Conservation (phyloP, 306 rosid species). For the Prunus mongolica region DNA sequence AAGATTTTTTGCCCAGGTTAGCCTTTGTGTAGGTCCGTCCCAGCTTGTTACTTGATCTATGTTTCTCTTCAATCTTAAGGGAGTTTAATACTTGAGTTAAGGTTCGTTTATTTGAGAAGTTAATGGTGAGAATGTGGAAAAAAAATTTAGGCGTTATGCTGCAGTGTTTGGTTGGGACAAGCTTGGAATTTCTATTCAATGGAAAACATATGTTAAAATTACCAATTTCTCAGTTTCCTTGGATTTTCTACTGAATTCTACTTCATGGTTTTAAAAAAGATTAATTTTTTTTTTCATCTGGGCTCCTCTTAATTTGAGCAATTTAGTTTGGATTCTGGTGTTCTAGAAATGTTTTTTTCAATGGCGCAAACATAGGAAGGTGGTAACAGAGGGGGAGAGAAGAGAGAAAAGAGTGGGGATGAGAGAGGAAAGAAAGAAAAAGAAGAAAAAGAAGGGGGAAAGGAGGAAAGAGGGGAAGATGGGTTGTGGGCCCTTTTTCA, state of each 20-base stretch:
- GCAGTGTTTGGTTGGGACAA: background rate
- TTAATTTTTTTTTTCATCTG: background rate
- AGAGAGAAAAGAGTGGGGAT: too few species aligned
- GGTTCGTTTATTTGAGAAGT: background rate
- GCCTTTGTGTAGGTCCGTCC: too few species aligned
- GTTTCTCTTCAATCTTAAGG: too few species aligned
- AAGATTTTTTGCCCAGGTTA: too few species aligned
- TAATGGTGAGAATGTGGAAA: conserved; percentile 9
- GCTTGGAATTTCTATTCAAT: background rate
- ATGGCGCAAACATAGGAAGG: conserved; percentile 45
- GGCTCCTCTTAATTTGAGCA: background rate
- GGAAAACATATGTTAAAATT: background rate
- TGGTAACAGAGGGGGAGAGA: background rate
- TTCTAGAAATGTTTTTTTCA: background rate
- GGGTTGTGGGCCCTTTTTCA: too few species aligned
- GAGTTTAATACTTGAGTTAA: too few species aligned
- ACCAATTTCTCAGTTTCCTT: background rate
- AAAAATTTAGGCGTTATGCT: background rate
- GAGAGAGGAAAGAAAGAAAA: too few species aligned
- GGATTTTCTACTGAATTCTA: background rate
- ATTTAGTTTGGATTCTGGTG: background rate
- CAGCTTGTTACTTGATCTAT: too few species aligned
- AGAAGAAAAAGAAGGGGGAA: too few species aligned
- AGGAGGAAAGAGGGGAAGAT: too few species aligned
- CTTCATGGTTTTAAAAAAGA: background rate